These are phyloP conservation scores for Colletotrichum spaethianum DNA, from an alignment of 2,329 filamentous ascomycete species.

Conservation along the genomic window DNA sequence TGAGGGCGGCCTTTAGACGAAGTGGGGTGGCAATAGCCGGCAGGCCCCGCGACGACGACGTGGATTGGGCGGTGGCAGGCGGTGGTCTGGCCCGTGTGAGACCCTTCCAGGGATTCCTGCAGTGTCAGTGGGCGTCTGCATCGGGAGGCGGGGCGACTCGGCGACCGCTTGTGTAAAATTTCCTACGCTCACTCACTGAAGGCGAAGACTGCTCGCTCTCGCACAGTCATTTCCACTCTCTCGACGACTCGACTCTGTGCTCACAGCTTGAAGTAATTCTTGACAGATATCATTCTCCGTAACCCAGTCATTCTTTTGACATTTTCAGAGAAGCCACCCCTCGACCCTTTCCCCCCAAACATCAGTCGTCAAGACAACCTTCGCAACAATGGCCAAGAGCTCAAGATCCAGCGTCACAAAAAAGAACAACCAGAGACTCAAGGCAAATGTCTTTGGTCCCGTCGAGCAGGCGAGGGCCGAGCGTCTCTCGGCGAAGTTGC, in stretches of 20 bases:
- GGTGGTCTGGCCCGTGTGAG: conserved; percentile 22
- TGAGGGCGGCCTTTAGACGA: background rate
- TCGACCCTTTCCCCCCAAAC: conserved; percentile 2
- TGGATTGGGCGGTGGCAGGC: conserved; percentile 3
- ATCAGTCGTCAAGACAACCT: conserved; percentile 21
- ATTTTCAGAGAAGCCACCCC: background rate
- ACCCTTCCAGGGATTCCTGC: conserved; percentile 23
- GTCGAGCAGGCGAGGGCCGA: conserved; percentile 84
- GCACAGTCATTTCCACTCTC: conserved; percentile 13
- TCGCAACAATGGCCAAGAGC: conserved; percentile 85
- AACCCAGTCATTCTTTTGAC: background rate
- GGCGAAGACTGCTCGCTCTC: conserved; percentile 6
- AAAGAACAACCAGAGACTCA: conserved; percentile 85
- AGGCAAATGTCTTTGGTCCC: conserved; percentile 86
- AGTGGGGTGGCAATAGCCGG: conserved; percentile 33
- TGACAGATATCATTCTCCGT: too few relatives aligned
- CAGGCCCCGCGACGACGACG: conserved; percentile 23
- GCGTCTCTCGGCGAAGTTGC: conserved; percentile 87
- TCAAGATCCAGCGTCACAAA: conserved; percentile 84
- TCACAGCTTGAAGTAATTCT: background rate
- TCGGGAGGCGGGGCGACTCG: conserved; percentile 28
- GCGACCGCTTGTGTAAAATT: conserved; percentile 31
- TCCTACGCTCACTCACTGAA: conserved; percentile 14
- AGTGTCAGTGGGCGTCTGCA: background rate
- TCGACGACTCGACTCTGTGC: background rate